These are phyloP conservation scores for Euclidium syriacum DNA, from an alignment of 345 rosid species.

Conservation along the genomic window DNA sequence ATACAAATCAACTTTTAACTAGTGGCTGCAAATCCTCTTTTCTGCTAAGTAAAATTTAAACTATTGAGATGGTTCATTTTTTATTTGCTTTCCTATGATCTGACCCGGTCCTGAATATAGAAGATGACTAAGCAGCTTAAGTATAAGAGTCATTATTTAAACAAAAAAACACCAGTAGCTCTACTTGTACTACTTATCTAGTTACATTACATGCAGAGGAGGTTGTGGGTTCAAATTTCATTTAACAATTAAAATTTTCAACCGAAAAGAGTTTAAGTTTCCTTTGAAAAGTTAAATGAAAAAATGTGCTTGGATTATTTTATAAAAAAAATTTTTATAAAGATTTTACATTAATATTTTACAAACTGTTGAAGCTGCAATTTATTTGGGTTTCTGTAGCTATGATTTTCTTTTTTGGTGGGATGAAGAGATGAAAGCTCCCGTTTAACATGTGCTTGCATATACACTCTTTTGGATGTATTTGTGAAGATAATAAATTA, in stretches of 20 bases:
- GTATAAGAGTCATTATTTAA: too few relatives aligned
- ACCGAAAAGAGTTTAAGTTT: background rate
- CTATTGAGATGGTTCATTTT: background rate
- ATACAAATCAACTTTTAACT: too few relatives aligned
- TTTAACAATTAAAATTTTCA: background rate
- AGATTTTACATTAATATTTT: too few relatives aligned
- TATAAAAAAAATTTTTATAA: background rate
- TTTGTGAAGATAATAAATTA: background rate
- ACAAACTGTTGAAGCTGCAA: background rate
- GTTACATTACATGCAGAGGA: too few relatives aligned
- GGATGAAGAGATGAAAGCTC: background rate
- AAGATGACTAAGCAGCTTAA: too few relatives aligned
- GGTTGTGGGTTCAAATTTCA: too few relatives aligned
- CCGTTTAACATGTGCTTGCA: constrained; percentile 23
- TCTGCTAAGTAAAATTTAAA: too few relatives aligned
- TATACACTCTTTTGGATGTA: background rate
- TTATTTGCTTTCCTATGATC: too few relatives aligned
- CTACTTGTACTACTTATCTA: too few relatives aligned
- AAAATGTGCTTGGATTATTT: background rate
- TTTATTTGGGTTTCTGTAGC: background rate
- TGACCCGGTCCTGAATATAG: too few relatives aligned
- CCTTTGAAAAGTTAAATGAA: background rate
- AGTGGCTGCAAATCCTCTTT: too few relatives aligned
- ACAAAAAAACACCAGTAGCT: too few relatives aligned
- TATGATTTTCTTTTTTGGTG: background rate